Evolutionary conservation across 192 early-diverging fungal genomes (phyloP).

Genomic region (Paraglomus occultum): DNA sequence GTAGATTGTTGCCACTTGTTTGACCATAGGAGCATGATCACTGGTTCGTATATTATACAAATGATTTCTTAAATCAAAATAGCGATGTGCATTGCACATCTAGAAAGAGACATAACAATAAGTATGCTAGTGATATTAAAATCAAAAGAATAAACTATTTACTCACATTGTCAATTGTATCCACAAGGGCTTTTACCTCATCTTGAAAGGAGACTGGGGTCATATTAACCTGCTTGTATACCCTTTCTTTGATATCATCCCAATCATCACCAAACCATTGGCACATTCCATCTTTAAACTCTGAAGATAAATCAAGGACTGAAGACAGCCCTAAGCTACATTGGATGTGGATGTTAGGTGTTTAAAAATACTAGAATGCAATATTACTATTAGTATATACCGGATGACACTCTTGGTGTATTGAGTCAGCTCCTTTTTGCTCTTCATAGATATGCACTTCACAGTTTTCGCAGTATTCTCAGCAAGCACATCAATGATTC

Average conservation of each 20-base stretch:
- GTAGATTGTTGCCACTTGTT: conserved; percentile 20
- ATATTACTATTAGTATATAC: neutral
- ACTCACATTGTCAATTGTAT: conserved; percentile 3
- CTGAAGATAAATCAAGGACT: conserved; percentile 25
- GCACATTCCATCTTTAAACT: conserved; percentile 23
- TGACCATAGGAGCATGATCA: neutral
- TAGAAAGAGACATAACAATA: conserved; percentile 1
- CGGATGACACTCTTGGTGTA: conserved; percentile 19
- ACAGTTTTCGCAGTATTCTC: neutral
- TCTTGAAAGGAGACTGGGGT: conserved; percentile 4
- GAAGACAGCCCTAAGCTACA: conserved; percentile 28
- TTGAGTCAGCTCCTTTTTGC: conserved; percentile 14
- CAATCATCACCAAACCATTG: conserved; percentile 23
- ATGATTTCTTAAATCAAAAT: neutral
- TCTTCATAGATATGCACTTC: conserved; percentile 3
- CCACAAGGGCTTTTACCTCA: neutral
- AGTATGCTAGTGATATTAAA: neutral
- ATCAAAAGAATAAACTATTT: conserved; percentile 9
- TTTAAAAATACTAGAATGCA: neutral
- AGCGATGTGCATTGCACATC: conserved; percentile 13
- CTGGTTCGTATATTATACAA: conserved; percentile 6
- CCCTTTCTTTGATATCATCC: neutral
- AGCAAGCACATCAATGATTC: conserved; percentile 11
- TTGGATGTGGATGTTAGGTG: neutral
- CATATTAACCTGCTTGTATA: neutral